Conservation (phyloP, 768 basidiomycete species). For the Tricholoma sp. region DNA sequence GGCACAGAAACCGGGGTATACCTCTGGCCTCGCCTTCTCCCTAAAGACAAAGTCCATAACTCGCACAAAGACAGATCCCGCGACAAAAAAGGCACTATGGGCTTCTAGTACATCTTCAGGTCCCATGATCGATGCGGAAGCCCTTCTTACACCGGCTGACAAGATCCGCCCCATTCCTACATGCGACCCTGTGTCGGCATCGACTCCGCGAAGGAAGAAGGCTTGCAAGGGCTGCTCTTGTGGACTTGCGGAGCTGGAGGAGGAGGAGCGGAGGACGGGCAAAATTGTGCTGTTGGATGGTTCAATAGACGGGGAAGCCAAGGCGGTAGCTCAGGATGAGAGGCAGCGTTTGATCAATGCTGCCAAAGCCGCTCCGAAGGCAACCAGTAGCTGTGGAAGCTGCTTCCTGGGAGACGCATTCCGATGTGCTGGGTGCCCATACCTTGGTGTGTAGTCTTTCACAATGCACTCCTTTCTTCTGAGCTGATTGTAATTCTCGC, state of each 20-base stretch:
- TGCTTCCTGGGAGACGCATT: slow-evolving; percentile 99
- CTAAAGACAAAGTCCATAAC: slow-evolving; percentile 41
- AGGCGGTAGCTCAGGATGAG: slow-evolving; percentile 54
- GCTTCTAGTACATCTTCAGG: slow-evolving; percentile 66
- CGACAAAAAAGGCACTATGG: slow-evolving; percentile 89
- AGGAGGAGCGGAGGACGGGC: slow-evolving; percentile 60
- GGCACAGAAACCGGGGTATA: slow-evolving; percentile 65
- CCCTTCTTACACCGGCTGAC: slow-evolving; percentile 81
- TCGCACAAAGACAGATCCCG: slow-evolving; percentile 52
- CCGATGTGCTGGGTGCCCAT: slow-evolving; percentile 93
- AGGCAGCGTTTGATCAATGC: slow-evolving; percentile 61
- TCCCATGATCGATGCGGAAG: slow-evolving; percentile 75
- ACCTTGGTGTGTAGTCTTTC: slow-evolving; percentile 68
- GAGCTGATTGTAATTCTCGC: slow-evolving; percentile 8
- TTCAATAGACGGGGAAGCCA: slow-evolving; percentile 50
- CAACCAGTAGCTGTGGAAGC: slow-evolving; percentile 94
- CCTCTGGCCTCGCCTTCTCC: slow-evolving; percentile 33
- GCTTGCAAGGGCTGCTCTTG: slow-evolving; percentile 98
- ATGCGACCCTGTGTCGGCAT: slow-evolving; percentile 59
- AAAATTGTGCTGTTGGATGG: slow-evolving; percentile 71
- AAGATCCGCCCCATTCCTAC: slow-evolving; percentile 71
- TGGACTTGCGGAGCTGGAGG: slow-evolving; percentile 92
- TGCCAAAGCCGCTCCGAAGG: slow-evolving; percentile 72
- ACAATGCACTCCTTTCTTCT: background rate
- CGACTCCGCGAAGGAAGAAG: slow-evolving; percentile 67